A percentile compares a stretch with the other conserved stretches of the same genome.
phyloP scores from a whole-genome alignment of 2,329 filamentous ascomycete genomes.

The Sporothrix brasiliensis region DNA sequence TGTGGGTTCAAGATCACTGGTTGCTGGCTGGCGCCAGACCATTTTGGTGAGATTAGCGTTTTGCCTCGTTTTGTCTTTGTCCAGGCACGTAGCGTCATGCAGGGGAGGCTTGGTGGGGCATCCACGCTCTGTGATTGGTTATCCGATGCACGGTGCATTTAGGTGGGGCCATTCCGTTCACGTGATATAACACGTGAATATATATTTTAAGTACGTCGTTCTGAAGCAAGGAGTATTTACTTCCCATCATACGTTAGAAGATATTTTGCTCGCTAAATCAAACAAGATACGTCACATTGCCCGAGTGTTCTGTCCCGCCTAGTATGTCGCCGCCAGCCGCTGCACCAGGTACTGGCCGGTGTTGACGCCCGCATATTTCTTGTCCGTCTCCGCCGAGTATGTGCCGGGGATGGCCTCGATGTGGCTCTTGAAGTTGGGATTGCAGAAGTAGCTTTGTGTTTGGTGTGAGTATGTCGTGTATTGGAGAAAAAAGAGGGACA shows the following conservation, averaged over 20 bases:
- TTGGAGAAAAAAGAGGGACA: neutral
- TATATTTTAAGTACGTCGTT: neutral
- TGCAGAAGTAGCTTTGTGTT: conserved; percentile 73
- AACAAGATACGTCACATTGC: neutral
- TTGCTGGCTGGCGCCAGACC: conserved; percentile 1
- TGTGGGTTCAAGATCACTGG: conserved; percentile 16
- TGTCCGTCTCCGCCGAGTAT: conserved; percentile 63
- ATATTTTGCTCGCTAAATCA: neutral
- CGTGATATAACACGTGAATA: neutral
- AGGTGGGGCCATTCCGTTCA: neutral
- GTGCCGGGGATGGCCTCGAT: conserved; percentile 85
- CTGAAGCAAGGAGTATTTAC: too few relatives aligned
- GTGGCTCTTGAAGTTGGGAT: conserved; percentile 73
- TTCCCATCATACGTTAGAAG: neutral
- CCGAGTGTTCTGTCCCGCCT: neutral
- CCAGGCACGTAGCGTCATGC: neutral
- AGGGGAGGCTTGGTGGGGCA: neutral
- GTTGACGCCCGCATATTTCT: conserved; percentile 78
- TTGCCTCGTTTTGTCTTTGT: conserved; percentile 19
- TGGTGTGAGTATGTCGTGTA: neutral
- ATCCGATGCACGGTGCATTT: neutral
- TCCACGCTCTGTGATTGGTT: neutral
- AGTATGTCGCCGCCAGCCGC: conserved; percentile 76
- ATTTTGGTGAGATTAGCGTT: conserved; percentile 24
- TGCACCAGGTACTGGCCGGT: conserved; percentile 80